Evolutionary conservation across 331 rosid species (phyloP).

Genomic region (Quercus tomentella): DNA sequence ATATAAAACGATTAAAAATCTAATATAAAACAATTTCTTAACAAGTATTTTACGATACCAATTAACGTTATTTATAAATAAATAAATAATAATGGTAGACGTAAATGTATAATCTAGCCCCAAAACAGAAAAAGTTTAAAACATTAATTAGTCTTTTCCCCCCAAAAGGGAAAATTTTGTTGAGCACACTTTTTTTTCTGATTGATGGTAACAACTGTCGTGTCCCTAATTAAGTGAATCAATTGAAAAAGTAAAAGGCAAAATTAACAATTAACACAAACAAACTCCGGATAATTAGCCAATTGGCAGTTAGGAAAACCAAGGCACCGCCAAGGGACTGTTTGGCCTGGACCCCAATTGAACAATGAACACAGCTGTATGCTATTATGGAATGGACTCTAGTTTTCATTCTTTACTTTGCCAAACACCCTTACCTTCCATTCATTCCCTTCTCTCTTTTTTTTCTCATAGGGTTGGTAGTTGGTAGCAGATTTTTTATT

Average conservation of each 20-base stretch:
- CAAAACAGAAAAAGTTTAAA: too few relatives aligned
- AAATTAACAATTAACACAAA: background rate
- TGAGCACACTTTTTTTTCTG: background rate
- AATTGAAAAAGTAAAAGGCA: background rate
- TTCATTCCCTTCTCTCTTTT: background rate
- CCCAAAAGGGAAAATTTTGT: slow-evolving; percentile 7
- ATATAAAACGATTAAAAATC: too few relatives aligned
- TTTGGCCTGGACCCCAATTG: slow-evolving; percentile 40
- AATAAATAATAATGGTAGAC: too few relatives aligned
- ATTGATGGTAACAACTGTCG: slow-evolving; percentile 31
- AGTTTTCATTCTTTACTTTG: background rate
- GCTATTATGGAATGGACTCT: background rate
- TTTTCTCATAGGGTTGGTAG: background rate
- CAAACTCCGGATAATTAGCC: background rate
- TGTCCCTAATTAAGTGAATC: slow-evolving; percentile 12
- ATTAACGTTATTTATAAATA: too few relatives aligned
- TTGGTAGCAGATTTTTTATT: background rate
- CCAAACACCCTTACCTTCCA: background rate
- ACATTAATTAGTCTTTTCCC: slow-evolving; percentile 2
- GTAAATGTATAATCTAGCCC: too few relatives aligned
- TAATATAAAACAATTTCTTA: too few relatives aligned
- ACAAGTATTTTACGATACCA: too few relatives aligned
- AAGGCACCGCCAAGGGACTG: slow-evolving; percentile 3
- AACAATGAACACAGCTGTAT: slow-evolving; percentile 30
- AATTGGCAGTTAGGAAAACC: background rate